A percentile compares a stretch with the other conserved stretches of the same genome.
These are phyloP conservation scores for Extremus antarcticus DNA, from an alignment of 495 filamentous ascomycete genomes.

Conservation along the genomic window DNA sequence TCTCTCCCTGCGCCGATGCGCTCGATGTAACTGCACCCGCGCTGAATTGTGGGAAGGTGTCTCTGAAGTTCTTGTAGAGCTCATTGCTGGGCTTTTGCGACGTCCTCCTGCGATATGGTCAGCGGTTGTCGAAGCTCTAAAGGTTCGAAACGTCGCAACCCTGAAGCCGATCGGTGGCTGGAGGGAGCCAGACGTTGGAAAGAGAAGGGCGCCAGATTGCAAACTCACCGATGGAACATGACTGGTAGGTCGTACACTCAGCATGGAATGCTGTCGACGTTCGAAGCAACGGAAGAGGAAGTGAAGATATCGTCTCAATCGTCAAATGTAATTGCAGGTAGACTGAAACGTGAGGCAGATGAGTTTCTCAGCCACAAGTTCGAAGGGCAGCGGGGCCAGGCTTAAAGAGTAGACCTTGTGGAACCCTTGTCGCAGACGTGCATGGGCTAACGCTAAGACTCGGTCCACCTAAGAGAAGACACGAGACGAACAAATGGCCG, in stretches of 20 bases:
- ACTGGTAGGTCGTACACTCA: conserved; percentile 10
- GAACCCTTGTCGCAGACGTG: too few relatives aligned
- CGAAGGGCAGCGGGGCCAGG: too few relatives aligned
- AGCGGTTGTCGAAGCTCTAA: background rate
- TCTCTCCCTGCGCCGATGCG: conserved; percentile 13
- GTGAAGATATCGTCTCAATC: background rate
- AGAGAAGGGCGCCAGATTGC: too few relatives aligned
- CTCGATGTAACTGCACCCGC: conserved; percentile 35
- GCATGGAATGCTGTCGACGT: background rate
- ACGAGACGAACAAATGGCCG: too few relatives aligned
- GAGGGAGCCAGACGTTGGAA: too few relatives aligned
- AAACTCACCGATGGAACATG: conserved; percentile 35
- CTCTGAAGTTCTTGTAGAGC: conserved; percentile 72
- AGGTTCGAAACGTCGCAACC: background rate
- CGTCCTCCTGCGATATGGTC: conserved; percentile 47
- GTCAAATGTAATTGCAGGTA: background rate
- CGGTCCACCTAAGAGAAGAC: too few relatives aligned
- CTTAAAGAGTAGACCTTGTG: too few relatives aligned
- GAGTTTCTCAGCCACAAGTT: background rate
- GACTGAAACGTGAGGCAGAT: background rate
- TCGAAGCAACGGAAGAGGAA: background rate
- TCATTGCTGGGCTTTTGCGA: conserved; percentile 81
- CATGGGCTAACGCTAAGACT: too few relatives aligned
- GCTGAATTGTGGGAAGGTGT: conserved; percentile 53
- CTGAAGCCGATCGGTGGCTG: conserved; percentile 4